Conservation (phyloP, 305 asterid species). For the Fraxinus baroniana region DNA sequence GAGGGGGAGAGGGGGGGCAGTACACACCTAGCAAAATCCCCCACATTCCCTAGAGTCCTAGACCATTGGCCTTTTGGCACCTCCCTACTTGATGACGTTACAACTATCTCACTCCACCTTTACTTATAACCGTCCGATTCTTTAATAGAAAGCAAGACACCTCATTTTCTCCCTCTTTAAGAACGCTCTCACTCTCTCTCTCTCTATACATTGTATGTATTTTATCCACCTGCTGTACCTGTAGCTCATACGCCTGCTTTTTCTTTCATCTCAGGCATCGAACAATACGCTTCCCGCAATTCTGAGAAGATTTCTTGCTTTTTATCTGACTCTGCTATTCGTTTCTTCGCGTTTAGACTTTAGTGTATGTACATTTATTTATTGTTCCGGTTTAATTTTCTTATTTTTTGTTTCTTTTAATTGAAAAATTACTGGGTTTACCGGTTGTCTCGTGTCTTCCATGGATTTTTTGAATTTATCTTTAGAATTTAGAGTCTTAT, state of each 20-base stretch:
- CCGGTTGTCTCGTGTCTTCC: background rate
- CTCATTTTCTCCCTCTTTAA: conserved; percentile 16
- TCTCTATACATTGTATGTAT: conserved; percentile 20
- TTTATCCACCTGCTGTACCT: conserved; percentile 15
- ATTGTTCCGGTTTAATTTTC: background rate
- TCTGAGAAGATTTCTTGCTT: conserved; percentile 44
- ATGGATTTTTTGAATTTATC: background rate
- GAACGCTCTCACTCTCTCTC: background rate
- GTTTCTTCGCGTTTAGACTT: conserved; percentile 37
- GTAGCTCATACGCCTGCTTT: background rate
- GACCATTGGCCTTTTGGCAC: conserved; percentile 3
- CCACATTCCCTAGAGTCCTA: background rate
- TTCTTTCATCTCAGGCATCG: conserved; percentile 38
- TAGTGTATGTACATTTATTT: conserved; percentile 37
- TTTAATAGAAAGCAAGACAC: conserved; percentile 22
- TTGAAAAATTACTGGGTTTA: conserved; percentile 2
- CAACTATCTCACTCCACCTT: conserved; percentile 16
- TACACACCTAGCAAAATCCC: background rate
- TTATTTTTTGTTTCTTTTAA: background rate
- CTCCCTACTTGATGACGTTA: background rate
- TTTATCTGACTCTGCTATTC: conserved; percentile 35
- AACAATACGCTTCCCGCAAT: conserved; percentile 30
- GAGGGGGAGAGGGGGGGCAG: too few species aligned
- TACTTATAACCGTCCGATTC: conserved; percentile 32
- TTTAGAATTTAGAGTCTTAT: conserved; percentile 36